These are phyloP conservation scores for Blastobotrys arbuscula DNA, from an alignment of 1,139 yeast genomes.

Conservation along the genomic window DNA sequence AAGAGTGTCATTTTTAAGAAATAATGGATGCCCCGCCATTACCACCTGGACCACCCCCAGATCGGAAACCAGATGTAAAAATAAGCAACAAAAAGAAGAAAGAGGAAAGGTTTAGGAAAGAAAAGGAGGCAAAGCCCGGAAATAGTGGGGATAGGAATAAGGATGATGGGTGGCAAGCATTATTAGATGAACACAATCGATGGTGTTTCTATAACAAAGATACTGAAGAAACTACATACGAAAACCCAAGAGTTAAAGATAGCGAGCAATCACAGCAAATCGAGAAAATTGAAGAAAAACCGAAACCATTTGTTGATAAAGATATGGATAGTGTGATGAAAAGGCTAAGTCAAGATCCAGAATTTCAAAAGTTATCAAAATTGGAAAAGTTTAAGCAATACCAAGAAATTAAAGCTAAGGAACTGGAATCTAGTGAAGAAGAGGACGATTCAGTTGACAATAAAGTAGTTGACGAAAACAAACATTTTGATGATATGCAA, in stretches of 20 bases:
- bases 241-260: slow-evolving; percentile 24
- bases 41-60: slow-evolving; percentile 19
- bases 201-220: slow-evolving; percentile 28
- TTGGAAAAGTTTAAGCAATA: slow-evolving; percentile 18
- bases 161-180: slow-evolving; percentile 32
- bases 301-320: not conserved
- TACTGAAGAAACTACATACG: slow-evolving; percentile 29
- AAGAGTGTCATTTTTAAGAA: not conserved
- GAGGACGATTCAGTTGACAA: not conserved
- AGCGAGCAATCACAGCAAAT: slow-evolving; percentile 1
- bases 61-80: slow-evolving; percentile 13
- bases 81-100: not conserved
- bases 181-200: slow-evolving; percentile 24
- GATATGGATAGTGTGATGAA: slow-evolving; percentile 15
- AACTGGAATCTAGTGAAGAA: not conserved
- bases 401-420: slow-evolving; percentile 7
- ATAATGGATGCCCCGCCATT: slow-evolving; percentile 12
- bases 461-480: slow-evolving; percentile 4
- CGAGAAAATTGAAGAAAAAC: not conserved
- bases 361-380: slow-evolving; percentile 17
- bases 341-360: slow-evolving; percentile 19
- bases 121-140: not conserved
- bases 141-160: slow-evolving; percentile 1
- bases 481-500: slow-evolving; percentile 2
- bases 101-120: not conserved